A percentile compares a stretch with the other conserved stretches of the same genome.
Evolutionary conservation across 1,284 basidiomycete genomes (phyloP).

Genomic region (Ustilago vetiveriae): DNA sequence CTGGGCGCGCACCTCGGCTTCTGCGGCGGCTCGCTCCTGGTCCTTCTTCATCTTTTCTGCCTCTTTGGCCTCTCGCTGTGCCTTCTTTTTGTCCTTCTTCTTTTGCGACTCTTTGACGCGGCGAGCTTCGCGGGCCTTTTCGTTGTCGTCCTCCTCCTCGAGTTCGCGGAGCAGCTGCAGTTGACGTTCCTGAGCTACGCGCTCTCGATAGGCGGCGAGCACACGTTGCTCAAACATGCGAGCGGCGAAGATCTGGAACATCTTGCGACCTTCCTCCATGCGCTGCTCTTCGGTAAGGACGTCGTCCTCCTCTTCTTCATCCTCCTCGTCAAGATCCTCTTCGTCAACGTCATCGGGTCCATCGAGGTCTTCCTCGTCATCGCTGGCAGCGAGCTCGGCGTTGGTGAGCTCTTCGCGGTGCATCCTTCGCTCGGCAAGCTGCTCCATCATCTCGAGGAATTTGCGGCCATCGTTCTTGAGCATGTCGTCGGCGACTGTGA

Average conservation of each 20-base stretch:
- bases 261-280: conserved; percentile 97
- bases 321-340: conserved; percentile 70
- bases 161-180: conserved; percentile 85
- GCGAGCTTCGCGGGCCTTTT: conserved; percentile 87
- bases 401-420: conserved; percentile 80
- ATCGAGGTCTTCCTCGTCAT: conserved; percentile 48
- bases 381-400: conserved; percentile 69
- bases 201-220: conserved; percentile 86
- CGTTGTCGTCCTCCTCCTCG: conserved; percentile 84
- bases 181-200: conserved; percentile 87
- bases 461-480: conserved; percentile 98
- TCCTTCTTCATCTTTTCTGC: conserved; percentile 82
- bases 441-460: conserved; percentile 99
- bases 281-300: conserved; percentile 76
- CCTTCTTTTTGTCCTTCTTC: conserved; percentile 96
- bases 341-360: conserved; percentile 66
- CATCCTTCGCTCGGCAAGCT: conserved; percentile 91
- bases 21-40: conserved; percentile 69
- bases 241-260: conserved; percentile 99
- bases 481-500: conserved; percentile 98
- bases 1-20: conserved; percentile 74
- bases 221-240: conserved; percentile 99
- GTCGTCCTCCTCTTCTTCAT: conserved; percentile 70
- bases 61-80: conserved; percentile 85
- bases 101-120: conserved; percentile 95